These are phyloP conservation scores for Kuraishia ogatae DNA, from an alignment of 805 yeast species.

Conservation along the genomic window DNA sequence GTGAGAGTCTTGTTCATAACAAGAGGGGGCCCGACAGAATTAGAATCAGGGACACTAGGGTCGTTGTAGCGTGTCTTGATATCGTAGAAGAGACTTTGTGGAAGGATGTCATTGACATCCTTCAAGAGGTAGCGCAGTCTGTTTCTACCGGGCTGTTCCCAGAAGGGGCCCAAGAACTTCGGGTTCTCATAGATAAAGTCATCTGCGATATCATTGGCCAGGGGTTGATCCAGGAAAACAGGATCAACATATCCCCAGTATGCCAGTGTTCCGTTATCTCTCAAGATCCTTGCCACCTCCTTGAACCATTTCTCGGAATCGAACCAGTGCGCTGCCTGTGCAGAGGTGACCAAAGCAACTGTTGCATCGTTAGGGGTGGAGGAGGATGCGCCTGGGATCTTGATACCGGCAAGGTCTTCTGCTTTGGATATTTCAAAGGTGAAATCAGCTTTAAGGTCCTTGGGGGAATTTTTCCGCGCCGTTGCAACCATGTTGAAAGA, in stretches of 20 bases:
- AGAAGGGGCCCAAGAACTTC: constrained; percentile 50
- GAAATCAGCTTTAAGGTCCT: constrained; percentile 31
- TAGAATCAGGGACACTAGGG: constrained; percentile 9
- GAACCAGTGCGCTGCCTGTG: constrained; percentile 86
- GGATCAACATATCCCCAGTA: constrained; percentile 80
- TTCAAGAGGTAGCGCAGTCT: constrained; percentile 36
- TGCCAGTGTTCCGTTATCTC: constrained; percentile 42
- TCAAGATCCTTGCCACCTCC: constrained; percentile 26
- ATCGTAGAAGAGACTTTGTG: constrained; percentile 11
- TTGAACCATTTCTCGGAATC: constrained; percentile 15
- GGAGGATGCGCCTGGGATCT: constrained; percentile 4
- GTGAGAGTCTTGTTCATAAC: constrained; percentile 28
- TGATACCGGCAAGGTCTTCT: constrained; percentile 8
- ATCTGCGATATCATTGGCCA: constrained; percentile 44
- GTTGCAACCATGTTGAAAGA: constrained; percentile 33
- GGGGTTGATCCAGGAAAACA: constrained; percentile 37
- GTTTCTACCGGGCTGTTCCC: constrained; percentile 82
- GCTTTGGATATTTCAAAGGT: constrained; percentile 13
- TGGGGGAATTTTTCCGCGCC: constrained; percentile 22
- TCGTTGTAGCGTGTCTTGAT: constrained; percentile 22
- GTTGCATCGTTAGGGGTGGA: constrained; percentile 11
- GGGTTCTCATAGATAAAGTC: constrained; percentile 34
- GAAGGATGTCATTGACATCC: constrained; percentile 23
- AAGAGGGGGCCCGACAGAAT: constrained; percentile 13
- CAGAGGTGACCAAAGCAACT: constrained; percentile 65